These are phyloP conservation scores for Phytopythium litorale DNA, from an alignment of 352 stramenopile species.

Conservation along the genomic window DNA sequence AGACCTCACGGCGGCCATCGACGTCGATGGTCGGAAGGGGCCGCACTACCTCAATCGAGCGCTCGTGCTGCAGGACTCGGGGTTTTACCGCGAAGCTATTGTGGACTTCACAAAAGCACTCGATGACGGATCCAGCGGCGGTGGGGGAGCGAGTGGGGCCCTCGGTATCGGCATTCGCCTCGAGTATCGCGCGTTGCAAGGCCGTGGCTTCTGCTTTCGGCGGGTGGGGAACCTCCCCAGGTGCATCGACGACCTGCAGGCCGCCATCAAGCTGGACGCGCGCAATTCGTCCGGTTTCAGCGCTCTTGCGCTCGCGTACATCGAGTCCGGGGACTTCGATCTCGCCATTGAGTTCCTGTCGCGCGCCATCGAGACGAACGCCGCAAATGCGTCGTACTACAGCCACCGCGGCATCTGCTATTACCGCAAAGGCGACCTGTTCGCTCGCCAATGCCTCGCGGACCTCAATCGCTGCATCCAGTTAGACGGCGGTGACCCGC, in stretches of 20 bases:
- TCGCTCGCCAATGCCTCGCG: slow-evolving; percentile 47
- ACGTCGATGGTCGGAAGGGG: slow-evolving; percentile 68
- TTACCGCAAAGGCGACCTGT: slow-evolving; percentile 54
- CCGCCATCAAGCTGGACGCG: slow-evolving; percentile 64
- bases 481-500: slow-evolving; percentile 64
- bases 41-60: slow-evolving; percentile 76
- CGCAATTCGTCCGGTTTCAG: slow-evolving; percentile 61
- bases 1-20: slow-evolving; percentile 64
- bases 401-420: slow-evolving; percentile 67
- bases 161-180: slow-evolving; percentile 40
- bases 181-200: slow-evolving; percentile 68
- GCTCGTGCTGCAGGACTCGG: slow-evolving; percentile 59
- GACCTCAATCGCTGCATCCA: slow-evolving; percentile 77
- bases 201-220: slow-evolving; percentile 61
- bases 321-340: slow-evolving; percentile 51
- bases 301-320: slow-evolving; percentile 59
- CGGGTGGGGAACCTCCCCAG: slow-evolving; percentile 49
- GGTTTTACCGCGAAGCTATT: slow-evolving; percentile 64
- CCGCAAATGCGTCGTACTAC: slow-evolving; percentile 51
- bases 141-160: slow-evolving; percentile 4
- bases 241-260: slow-evolving; percentile 73
- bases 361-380: slow-evolving; percentile 63
- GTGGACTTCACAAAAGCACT: slow-evolving; percentile 70
- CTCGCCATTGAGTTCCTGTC: slow-evolving; percentile 55
- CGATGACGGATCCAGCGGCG: slow-evolving; percentile 46